A percentile compares a stretch with the other conserved stretches of the same genome.
Conservation (phyloP, 2,329 filamentous ascomycete species). For the Cladosporium austrohemisphaericum region DNA sequence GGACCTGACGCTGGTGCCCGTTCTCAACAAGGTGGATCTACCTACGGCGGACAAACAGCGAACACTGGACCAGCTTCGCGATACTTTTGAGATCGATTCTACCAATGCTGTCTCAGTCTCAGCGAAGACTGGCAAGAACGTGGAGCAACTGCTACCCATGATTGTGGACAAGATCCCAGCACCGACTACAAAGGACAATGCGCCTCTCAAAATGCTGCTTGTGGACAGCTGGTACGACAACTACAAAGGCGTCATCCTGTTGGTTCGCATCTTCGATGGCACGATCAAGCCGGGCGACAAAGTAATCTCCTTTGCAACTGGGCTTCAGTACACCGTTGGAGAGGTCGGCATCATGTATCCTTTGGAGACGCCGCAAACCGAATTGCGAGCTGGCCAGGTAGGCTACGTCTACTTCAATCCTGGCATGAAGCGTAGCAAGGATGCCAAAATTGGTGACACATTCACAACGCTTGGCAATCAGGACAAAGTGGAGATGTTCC, state of each 20-base stretch:
- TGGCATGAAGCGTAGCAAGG: conserved; percentile 94
- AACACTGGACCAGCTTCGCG: conserved; percentile 79
- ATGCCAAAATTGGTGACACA: conserved; percentile 94
- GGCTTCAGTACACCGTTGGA: conserved; percentile 84
- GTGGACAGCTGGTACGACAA: conserved; percentile 99
- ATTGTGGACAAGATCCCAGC: conserved; percentile 82
- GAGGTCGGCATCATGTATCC: conserved; percentile 98
- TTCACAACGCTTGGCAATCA: conserved; percentile 80
- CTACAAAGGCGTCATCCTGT: conserved; percentile 86
- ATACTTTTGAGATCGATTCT: conserved; percentile 82
- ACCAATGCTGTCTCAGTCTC: conserved; percentile 74
- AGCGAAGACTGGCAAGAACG: conserved; percentile 89
- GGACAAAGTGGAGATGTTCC: conserved; percentile 71
- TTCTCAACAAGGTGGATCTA: conserved; percentile 96
- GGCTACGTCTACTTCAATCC: conserved; percentile 97
- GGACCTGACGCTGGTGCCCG: conserved; percentile 78
- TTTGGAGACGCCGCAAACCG: conserved; percentile 72
- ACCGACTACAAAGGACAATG: conserved; percentile 68
- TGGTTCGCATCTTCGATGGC: conserved; percentile 90
- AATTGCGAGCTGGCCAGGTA: conserved; percentile 85
- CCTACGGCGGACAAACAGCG: conserved; percentile 81
- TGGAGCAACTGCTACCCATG: conserved; percentile 74
- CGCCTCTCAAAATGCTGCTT: conserved; percentile 76
- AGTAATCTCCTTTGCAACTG: conserved; percentile 83
- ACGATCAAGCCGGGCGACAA: conserved; percentile 77